These are phyloP conservation scores for Aspergillus spinulosporus DNA, from an alignment of 2,329 filamentous ascomycete genomes.

Conservation along the genomic window DNA sequence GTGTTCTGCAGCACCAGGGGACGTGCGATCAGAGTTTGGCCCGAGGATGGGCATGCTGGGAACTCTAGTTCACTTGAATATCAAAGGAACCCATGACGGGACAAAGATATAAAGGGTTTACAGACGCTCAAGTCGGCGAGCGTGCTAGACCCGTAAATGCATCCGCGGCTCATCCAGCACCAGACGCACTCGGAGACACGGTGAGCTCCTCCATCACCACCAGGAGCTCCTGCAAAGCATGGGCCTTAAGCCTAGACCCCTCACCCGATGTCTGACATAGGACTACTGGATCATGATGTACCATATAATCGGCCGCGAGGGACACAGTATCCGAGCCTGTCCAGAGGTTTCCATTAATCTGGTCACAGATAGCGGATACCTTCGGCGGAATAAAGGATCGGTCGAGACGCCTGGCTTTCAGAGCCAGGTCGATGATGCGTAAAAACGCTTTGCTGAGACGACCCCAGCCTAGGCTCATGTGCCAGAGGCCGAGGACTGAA, in stretches of 20 bases:
- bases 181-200: background rate
- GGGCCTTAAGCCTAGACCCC: slow-evolving; percentile 2
- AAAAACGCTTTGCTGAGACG: slow-evolving; percentile 27
- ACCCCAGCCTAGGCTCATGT: slow-evolving; percentile 29
- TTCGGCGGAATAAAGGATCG: slow-evolving; percentile 19
- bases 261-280: background rate
- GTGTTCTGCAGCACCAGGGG: no score
- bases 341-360: slow-evolving; percentile 22
- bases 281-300: slow-evolving; percentile 17
- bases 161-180: background rate
- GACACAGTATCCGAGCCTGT: slow-evolving; percentile 21
- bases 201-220: slow-evolving; percentile 14
- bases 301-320: slow-evolving; percentile 26
- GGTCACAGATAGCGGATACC: slow-evolving; percentile 20
- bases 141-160: no score
- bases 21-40: no score
- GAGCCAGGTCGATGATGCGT: slow-evolving; percentile 24
- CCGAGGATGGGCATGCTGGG: no score
- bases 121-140: no score
- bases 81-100: no score
- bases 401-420: slow-evolving; percentile 18
- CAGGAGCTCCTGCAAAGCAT: slow-evolving; percentile 16
- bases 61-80: no score
- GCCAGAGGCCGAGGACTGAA: slow-evolving; percentile 27
- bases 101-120: no score